Evolutionary conservation across 768 basidiomycete species (phyloP).

Genomic region (Myochromella boudieri): DNA sequence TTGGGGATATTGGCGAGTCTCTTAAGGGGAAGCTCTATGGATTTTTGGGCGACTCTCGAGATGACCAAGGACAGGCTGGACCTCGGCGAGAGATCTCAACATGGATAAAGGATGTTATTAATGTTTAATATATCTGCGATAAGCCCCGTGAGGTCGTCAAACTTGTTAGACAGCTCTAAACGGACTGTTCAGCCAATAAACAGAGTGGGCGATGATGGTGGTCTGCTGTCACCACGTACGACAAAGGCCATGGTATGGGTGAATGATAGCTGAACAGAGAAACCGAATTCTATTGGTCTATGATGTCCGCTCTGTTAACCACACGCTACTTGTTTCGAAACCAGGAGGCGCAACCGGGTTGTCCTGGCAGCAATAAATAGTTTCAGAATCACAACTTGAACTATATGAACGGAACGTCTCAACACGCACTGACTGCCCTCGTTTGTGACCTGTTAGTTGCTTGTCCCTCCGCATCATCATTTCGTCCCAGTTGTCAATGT

Average conservation of each 20-base stretch:
- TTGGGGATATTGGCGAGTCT: conserved; percentile 10
- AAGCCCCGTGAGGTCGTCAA: no score
- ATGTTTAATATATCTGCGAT: conserved; percentile 8
- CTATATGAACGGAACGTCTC: not conserved
- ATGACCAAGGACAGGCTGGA: conserved; percentile 1
- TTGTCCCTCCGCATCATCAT: conserved; percentile 96
- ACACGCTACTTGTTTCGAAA: conserved; percentile 73
- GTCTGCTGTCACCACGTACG: no score
- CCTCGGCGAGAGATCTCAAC: conserved; percentile 16
- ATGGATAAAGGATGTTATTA: conserved; percentile 18
- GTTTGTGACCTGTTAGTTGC: conserved; percentile 79
- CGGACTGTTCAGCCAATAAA: no score
- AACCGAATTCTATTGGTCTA: conserved; percentile 28
- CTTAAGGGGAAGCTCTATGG: conserved; percentile 36
- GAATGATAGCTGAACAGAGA: no score
- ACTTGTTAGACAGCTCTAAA: no score
- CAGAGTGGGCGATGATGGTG: no score
- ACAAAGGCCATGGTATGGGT: no score
- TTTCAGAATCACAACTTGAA: conserved; percentile 1
- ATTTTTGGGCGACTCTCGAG: conserved; percentile 19
- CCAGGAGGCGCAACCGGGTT: conserved; percentile 65
- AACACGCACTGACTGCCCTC: conserved; percentile 79
- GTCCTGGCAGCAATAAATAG: conserved; percentile 40
- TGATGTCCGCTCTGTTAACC: conserved; percentile 61
- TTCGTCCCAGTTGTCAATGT: conserved; percentile 87